Conservation (phyloP, 78 protist genomes). For the Guillardia theta region DNA sequence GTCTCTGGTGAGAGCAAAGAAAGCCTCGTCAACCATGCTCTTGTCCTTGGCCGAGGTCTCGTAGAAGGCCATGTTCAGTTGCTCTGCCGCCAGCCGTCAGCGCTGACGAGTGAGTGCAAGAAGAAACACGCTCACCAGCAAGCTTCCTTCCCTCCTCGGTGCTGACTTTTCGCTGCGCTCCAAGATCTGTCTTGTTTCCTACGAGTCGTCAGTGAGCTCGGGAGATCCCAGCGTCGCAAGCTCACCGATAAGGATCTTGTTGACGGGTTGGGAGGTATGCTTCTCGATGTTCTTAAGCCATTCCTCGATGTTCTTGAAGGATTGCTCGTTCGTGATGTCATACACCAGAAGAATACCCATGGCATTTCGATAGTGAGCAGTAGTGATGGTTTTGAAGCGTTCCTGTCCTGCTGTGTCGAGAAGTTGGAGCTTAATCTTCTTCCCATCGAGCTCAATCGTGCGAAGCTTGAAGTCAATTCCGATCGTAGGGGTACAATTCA, state of each 20-base stretch:
- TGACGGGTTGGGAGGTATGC: constrained; percentile 46
- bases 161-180: background rate
- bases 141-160: background rate
- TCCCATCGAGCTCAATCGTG: constrained; percentile 80
- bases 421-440: constrained; percentile 50
- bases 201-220: background rate
- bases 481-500: constrained; percentile 11
- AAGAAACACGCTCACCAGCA: background rate
- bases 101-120: background rate
- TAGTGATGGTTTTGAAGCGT: constrained; percentile 30
- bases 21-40: constrained; percentile 18
- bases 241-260: constrained; percentile 49
- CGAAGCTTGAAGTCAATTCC: constrained; percentile 95
- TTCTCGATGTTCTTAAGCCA: constrained; percentile 60
- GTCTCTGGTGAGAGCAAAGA: background rate
- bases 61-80: constrained; percentile 7
- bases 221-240: background rate
- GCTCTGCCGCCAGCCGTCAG: background rate
- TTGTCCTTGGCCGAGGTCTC: constrained; percentile 17
- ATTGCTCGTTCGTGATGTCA: constrained; percentile 89
- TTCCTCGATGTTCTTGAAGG: constrained; percentile 61
- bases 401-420: constrained; percentile 43
- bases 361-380: constrained; percentile 98
- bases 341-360: constrained; percentile 95
- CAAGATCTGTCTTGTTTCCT: constrained; percentile 44